phyloP scores from a whole-genome alignment of 2,329 filamentous ascomycete species.

The Elsinoe ampelina region DNA sequence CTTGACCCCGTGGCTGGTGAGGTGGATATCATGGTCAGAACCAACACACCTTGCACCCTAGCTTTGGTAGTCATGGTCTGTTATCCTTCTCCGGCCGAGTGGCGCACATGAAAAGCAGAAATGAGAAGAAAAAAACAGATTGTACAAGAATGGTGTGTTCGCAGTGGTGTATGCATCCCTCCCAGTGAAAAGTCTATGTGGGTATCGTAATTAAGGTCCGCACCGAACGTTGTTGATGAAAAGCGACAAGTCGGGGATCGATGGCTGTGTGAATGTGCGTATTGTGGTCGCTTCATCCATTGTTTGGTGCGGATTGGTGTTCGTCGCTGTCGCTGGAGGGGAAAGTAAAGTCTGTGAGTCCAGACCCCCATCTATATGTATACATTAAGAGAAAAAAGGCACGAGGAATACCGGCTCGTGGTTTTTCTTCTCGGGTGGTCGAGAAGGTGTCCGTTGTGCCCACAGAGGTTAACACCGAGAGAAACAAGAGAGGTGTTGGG shows the following conservation, averaged over 20 bases:
- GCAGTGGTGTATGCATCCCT: constrained; percentile 4
- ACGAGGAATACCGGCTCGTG: background rate
- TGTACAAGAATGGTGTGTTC: constrained; percentile 2
- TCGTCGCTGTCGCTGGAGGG: background rate
- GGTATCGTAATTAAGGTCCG: constrained; percentile 10
- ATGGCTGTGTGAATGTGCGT: background rate
- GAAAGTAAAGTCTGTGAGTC: constrained; percentile 4
- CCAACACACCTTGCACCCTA: background rate
- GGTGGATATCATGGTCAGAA: background rate
- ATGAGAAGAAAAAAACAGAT: background rate
- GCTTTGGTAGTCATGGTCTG: background rate
- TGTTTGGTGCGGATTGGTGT: background rate
- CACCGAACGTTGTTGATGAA: background rate
- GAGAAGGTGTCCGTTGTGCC: background rate
- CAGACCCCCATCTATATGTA: constrained; percentile 6
- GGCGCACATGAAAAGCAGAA: background rate
- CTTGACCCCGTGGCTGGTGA: background rate
- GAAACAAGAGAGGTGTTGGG: background rate
- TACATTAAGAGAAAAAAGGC: background rate
- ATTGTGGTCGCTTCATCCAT: background rate
- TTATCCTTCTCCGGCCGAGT: background rate
- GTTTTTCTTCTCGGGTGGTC: background rate
- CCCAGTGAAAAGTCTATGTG: constrained; percentile 12
- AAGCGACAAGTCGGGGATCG: background rate
- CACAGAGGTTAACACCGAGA: constrained; percentile 1